Conservation (phyloP, 371 early-diverging fungal genomes). For the Choanephora cucurbitarum region DNA sequence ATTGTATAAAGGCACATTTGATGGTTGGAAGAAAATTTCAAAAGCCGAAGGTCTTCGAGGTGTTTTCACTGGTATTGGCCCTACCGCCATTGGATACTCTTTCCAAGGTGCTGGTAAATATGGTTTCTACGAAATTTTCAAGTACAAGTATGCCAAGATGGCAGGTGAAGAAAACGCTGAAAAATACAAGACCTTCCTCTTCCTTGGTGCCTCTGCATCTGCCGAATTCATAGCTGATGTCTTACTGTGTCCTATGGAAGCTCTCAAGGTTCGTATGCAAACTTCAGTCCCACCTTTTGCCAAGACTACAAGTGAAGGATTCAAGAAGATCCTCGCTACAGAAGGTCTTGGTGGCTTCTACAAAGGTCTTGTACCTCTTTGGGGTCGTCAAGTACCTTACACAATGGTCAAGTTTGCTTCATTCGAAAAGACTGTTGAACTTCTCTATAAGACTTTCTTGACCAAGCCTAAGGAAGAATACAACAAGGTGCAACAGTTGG, state of each 20-base stretch:
- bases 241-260: conserved; percentile 82
- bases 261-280: conserved; percentile 80
- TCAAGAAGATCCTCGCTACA: conserved; percentile 58
- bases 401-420: conserved; percentile 96
- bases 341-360: conserved; percentile 75
- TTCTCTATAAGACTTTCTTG: conserved; percentile 71
- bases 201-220: conserved; percentile 78
- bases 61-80: conserved; percentile 76
- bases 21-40: conserved; percentile 68
- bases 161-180: conserved; percentile 76
- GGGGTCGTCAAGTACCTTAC: conserved; percentile 89
- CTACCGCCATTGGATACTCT: conserved; percentile 87
- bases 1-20: conserved; percentile 70
- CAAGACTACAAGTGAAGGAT: conserved; percentile 63
- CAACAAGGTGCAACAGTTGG: conserved; percentile 75
- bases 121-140: conserved; percentile 86
- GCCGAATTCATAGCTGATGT: conserved; percentile 91
- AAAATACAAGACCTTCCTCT: conserved; percentile 77
- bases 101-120: conserved; percentile 89
- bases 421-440: conserved; percentile 80
- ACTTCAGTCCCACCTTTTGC: conserved; percentile 74
- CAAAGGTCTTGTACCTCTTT: conserved; percentile 76
- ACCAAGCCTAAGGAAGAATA: conserved; percentile 75
- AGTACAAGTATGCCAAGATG: conserved; percentile 65
- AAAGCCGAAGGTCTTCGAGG: conserved; percentile 72